Evolutionary conservation across 495 filamentous ascomycete genomes (phyloP), one percentile per base, ranked within the genome.

Genomic region (Penicillium robsamsonii): DNA sequence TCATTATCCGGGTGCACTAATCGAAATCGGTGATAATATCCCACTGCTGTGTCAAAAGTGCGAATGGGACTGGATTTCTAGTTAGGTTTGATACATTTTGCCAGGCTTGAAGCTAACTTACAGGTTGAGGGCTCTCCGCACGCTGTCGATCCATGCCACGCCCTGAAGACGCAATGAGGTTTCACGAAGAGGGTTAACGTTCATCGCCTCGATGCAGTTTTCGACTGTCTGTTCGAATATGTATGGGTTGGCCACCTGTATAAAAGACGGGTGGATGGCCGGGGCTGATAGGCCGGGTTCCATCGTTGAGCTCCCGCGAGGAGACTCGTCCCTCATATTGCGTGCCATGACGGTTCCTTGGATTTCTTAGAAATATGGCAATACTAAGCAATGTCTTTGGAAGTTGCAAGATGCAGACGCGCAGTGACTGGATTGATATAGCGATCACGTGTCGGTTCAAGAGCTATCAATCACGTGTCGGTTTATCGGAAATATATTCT

Each of bases 11-110:
- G 79, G 67, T 92, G 90, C 6, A 85, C 76, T 33, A 97, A 78
- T 20, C 92, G 87, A 66, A 96, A 96, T 53, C 87, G 88, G 73
- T 96, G 92, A 71, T 92, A 96, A 62, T 94, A 94, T 12, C 85
- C 82, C 42, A 84, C 85, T 10, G 92, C 92, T 0, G 91, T 94
- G 61, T 89, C 85, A 66, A 87, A 96, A 5, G 92, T 96, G 44
- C 86, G 85, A 30, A 94, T 83, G 4, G 92, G 92, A 29, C 86
- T 88, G 52, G 29, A 20, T 8, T 13, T 5, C 54, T 46, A 56
- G 31, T 64, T 24, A 61, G 55, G 47, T 48, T 41, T 33, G 31
- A 15, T 58, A 61, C 44, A 50, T 45, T 37, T 45, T 45, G n/a
- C 53, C 30, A 44, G 27, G 6, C 50, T 48, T 11, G 33, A 30